These are phyloP conservation scores for Globisporangium cystogenes DNA, from an alignment of 352 stramenopile genomes.

Conservation along the genomic window DNA sequence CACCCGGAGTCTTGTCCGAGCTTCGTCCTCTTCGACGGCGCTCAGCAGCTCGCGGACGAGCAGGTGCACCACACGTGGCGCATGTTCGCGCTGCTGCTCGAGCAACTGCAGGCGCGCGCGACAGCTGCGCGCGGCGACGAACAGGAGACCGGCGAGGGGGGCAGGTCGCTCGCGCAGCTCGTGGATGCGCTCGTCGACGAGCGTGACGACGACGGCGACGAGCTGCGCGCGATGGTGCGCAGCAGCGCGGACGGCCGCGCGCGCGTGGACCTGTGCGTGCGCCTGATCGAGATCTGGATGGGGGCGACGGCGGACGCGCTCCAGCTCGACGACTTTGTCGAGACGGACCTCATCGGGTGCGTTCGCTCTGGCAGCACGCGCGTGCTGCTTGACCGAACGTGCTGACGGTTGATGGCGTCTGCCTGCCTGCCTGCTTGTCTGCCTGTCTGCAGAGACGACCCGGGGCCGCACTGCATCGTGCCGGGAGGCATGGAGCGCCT, in stretches of 20 bases:
- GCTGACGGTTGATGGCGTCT: neutral
- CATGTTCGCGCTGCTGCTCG: conserved; percentile 39
- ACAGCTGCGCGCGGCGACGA: conserved; percentile 8
- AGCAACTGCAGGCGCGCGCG: conserved; percentile 31
- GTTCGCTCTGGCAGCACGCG: neutral
- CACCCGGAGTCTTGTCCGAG: conserved; percentile 36
- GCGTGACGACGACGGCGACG: conserved; percentile 2
- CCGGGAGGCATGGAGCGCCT: conserved; percentile 44
- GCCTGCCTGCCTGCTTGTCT: neutral
- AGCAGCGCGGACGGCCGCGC: conserved; percentile 17
- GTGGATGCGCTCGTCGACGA: conserved; percentile 24
- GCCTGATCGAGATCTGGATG: conserved; percentile 56
- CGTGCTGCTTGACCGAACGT: neutral
- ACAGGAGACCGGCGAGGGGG: conserved; percentile 4
- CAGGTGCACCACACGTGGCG: conserved; percentile 34
- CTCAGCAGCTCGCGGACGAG: conserved; percentile 17
- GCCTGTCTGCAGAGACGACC: conserved; percentile 43
- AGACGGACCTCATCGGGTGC: conserved; percentile 48
- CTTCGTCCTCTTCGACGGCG: conserved; percentile 39
- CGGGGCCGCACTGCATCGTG: conserved; percentile 46
- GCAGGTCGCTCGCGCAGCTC: conserved; percentile 28
- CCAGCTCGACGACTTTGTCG: conserved; percentile 52
- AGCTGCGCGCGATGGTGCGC: conserved; percentile 13
- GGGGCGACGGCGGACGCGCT: conserved; percentile 37
- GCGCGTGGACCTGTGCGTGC: conserved; percentile 34